Base-by-base conservation (phyloP, 805 yeast species). In the Candida xiaguanensis region DNA sequence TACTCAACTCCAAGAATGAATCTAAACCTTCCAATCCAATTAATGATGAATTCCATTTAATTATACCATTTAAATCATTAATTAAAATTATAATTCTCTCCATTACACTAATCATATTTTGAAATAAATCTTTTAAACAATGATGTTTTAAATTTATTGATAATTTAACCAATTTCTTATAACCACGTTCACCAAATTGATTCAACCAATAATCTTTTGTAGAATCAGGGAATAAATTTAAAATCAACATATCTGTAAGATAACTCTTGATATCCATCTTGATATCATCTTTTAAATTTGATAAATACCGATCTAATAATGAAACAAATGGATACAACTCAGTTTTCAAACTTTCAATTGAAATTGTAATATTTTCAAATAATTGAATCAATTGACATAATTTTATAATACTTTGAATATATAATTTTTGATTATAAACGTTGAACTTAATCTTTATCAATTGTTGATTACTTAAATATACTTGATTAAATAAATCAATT, bases 131-230 rank as follows among this genome's bases (percentile, higher is more conserved):
- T 40, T 76, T 72, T 39, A 79, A 59, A 0, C 74, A 58, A 32
- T 61, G 61, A 31, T 80, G 82, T 50, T 74, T 81, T 11, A 73
- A 63, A 1, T 67, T 56, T 25, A 67, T 70, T 0, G 84, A 82
- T 13, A 71, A 37, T 38, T 68, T 71, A 2, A 61, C 59, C 75
- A 87, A 75, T 46, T 76, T 66, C 44, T 74, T 76, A 14, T 76
- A 54, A 20, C 85, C 85, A 44, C 84, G 63, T 44, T 82, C 88
- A 0, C 86, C 89, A 24, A 84, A 61, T 34, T 79, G 77, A 47
- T 81, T 80, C 16, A 75, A 69, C 51, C 85, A 61, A 79, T 80
- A 84, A 40, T 77, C 79, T 42, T 69, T 71, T 2, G 77, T 60
- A 1, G 66, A 57, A 11, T 62, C 66, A 1, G 78, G 69, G 42